phyloP scores from a whole-genome alignment of 2,329 filamentous ascomycete genomes.

The Calonectria pteridis region DNA sequence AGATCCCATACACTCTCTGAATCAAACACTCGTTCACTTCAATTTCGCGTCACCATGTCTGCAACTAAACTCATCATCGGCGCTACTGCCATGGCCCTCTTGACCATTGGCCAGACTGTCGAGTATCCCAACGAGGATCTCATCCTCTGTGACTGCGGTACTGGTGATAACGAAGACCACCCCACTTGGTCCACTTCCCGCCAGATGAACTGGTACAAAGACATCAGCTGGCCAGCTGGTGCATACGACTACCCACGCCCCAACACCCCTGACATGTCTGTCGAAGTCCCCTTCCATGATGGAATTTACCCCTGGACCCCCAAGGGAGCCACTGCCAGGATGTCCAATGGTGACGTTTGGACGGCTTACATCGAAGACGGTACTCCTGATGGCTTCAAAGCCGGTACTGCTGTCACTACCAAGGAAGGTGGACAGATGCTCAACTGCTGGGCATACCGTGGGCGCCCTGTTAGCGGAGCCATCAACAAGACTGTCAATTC shows the following conservation, averaged over 20 bases:
- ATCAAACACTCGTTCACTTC: not conserved
- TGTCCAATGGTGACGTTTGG: conserved; percentile 56
- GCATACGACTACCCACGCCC: conserved; percentile 48
- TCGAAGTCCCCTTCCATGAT: conserved; percentile 54
- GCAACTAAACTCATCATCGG: conserved; percentile 37
- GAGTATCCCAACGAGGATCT: conserved; percentile 52
- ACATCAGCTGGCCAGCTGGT: conserved; percentile 52
- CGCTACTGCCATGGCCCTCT: conserved; percentile 39
- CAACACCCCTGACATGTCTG: conserved; percentile 52
- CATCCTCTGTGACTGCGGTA: conserved; percentile 57
- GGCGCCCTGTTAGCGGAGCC: conserved; percentile 53
- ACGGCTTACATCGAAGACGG: conserved; percentile 57
- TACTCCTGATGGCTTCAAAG: conserved; percentile 55
- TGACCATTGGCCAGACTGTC: conserved; percentile 38
- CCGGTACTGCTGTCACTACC: conserved; percentile 55
- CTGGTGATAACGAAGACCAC: conserved; percentile 56
- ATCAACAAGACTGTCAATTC: conserved; percentile 54
- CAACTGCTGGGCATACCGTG: conserved; percentile 58
- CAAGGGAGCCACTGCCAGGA: conserved; percentile 52
- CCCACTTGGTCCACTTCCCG: conserved; percentile 57
- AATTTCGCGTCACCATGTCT: conserved; percentile 36
- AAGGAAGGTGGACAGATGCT: conserved; percentile 54
- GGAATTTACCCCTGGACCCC: conserved; percentile 56
- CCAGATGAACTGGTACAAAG: conserved; percentile 59
- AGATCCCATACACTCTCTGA: not conserved